Percentiles rank a stretch among this genome's conserved stretches.
Conservation (phyloP, 225 moss, liverwort and hornwort genomes). For the Rhytidiadelphus loreus region DNA sequence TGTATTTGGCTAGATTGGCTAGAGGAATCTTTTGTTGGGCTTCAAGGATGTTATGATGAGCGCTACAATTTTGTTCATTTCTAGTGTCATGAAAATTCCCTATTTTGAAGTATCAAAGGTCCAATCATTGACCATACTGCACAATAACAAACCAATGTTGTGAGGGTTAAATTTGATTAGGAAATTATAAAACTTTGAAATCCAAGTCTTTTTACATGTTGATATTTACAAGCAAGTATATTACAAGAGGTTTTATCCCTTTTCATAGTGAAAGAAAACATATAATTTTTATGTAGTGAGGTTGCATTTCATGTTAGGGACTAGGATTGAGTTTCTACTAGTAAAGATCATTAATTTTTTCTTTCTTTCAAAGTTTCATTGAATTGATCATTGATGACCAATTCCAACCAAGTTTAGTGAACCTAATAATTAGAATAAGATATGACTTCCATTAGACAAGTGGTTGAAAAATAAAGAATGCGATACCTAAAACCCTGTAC, state of each 20-base stretch:
- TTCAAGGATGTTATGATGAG: neutral
- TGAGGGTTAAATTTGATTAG: too few relatives aligned
- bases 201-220: neutral
- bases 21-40: neutral
- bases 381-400: neutral
- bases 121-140: constrained; percentile 23
- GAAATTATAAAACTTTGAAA: neutral
- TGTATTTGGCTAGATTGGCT: too few relatives aligned
- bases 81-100: neutral
- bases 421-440: neutral
- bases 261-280: neutral
- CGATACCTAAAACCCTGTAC: neutral
- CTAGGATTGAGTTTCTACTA: neutral
- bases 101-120: constrained; percentile 5
- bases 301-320: neutral
- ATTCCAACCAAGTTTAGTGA: neutral
- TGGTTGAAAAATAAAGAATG: neutral
- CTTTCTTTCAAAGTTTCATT: too few relatives aligned
- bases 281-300: accelerated
- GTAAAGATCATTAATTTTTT: neutral
- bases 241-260: neutral
- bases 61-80: neutral
- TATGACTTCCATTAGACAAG: too few relatives aligned
- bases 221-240: neutral
- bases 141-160: neutral